Evolutionary conservation across 768 basidiomycete species (phyloP).

Genomic region (Pisolithus orientalis): DNA sequence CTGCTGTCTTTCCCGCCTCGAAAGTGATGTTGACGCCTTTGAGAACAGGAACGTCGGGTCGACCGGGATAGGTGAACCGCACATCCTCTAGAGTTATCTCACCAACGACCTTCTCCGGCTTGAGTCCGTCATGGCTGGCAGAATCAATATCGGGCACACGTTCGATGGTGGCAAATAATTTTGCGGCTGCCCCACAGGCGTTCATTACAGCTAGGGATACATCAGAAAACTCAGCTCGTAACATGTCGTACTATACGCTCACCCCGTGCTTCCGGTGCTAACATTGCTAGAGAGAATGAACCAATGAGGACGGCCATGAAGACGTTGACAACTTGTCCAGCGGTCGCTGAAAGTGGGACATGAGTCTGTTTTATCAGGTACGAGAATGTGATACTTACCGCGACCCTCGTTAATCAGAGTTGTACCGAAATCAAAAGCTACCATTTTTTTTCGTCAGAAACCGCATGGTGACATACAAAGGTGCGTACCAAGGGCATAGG

Average conservation of each 20-base stretch:
- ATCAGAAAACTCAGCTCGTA: background rate
- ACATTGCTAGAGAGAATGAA: conserved; percentile 77
- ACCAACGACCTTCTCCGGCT: conserved; percentile 62
- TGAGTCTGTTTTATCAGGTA: background rate
- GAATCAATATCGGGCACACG: conserved; percentile 86
- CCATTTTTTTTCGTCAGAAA: conserved; percentile 3
- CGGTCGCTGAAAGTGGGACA: conserved; percentile 37
- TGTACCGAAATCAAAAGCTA: conserved; percentile 86
- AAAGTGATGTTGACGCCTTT: conserved; percentile 64
- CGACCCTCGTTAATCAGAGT: conserved; percentile 65
- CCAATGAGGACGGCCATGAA: conserved; percentile 83
- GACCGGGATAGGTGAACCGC: conserved; percentile 81
- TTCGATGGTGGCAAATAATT: conserved; percentile 83
- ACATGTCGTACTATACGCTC: conserved; percentile 2
- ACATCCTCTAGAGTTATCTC: conserved; percentile 70
- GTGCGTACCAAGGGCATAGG: conserved; percentile 59
- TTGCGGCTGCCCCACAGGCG: conserved; percentile 80
- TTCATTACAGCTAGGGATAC: conserved; percentile 55
- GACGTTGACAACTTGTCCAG: conserved; percentile 78
- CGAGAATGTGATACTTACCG: conserved; percentile 30
- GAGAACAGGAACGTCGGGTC: conserved; percentile 73
- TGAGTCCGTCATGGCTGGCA: conserved; percentile 55
- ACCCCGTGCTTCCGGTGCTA: conserved; percentile 88
- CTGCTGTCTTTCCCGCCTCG: conserved; percentile 70
- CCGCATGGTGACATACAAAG: background rate